phyloP scores from a whole-genome alignment of 2,329 filamentous ascomycete species.

The Aspergillus glaucus region DNA sequence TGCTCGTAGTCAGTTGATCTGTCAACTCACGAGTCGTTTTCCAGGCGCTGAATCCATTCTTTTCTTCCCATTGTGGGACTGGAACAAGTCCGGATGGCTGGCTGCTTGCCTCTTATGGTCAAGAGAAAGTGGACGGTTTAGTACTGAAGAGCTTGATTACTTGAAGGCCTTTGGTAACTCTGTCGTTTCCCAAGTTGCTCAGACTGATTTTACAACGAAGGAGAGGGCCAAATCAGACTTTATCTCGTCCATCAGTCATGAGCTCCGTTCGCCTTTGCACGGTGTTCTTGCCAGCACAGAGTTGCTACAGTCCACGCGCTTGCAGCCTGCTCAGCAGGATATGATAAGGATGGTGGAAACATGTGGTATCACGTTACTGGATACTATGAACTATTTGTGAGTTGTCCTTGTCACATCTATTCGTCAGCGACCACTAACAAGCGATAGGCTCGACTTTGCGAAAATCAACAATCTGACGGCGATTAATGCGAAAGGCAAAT shows the following conservation, averaged over 20 bases:
- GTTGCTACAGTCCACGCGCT: conserved; percentile 41
- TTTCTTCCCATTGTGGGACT: conserved; percentile 31
- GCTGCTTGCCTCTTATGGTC: conserved; percentile 27
- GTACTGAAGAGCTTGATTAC: conserved; percentile 26
- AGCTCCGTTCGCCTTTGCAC: conserved; percentile 44
- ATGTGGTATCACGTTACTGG: conserved; percentile 47
- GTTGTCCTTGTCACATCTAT: conserved; percentile 6
- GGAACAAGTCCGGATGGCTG: conserved; percentile 28
- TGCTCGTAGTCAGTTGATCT: not conserved
- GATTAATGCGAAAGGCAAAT: conserved; percentile 6
- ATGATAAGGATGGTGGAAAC: conserved; percentile 45
- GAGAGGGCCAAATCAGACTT: conserved; percentile 49
- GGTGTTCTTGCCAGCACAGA: conserved; percentile 47
- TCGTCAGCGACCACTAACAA: conserved; percentile 1
- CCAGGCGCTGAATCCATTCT: conserved; percentile 21
- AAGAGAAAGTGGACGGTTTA: conserved; percentile 12
- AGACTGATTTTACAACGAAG: conserved; percentile 25
- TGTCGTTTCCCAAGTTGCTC: conserved; percentile 29
- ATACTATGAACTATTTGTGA: conserved; percentile 38
- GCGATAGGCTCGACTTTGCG: conserved; percentile 25
- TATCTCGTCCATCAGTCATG: conserved; percentile 48
- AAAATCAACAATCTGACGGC: conserved; percentile 29
- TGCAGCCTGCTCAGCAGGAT: conserved; percentile 35
- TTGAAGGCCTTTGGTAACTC: conserved; percentile 30
- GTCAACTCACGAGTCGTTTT: conserved; percentile 6